Conservation (phyloP, 805 yeast species). For the Jamesozyma gamospora region DNA sequence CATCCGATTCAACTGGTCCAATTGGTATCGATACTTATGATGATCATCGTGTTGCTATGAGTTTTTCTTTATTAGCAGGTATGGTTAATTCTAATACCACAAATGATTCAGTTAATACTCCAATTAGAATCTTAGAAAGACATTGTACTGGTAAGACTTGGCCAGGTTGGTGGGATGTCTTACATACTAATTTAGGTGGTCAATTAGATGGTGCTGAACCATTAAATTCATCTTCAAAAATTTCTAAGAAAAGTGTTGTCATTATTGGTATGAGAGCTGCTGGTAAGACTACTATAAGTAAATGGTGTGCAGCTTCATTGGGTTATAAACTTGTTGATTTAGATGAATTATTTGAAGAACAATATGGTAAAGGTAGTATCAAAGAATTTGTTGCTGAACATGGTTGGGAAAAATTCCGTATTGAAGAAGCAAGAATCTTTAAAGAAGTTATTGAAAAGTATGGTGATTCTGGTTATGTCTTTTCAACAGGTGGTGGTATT, state of each 20-base stretch:
- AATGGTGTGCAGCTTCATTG: slow-evolving; percentile 61
- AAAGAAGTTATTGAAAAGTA: slow-evolving; percentile 32
- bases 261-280: slow-evolving; percentile 98
- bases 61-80: slow-evolving; percentile 81
- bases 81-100: slow-evolving; percentile 31
- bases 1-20: slow-evolving; percentile 36
- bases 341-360: slow-evolving; percentile 60
- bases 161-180: slow-evolving; percentile 99
- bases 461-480: slow-evolving; percentile 46
- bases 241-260: slow-evolving; percentile 40
- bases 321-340: slow-evolving; percentile 66
- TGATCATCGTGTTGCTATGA: slow-evolving; percentile 98
- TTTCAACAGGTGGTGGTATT: slow-evolving; percentile 95
- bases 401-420: slow-evolving; percentile 88
- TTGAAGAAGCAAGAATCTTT: slow-evolving; percentile 49
- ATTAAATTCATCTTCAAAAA: slow-evolving; percentile 3
- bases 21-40: slow-evolving; percentile 69
- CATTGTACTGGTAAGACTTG: slow-evolving; percentile 94
- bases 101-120: slow-evolving; percentile 24
- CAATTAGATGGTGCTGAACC: slow-evolving; percentile 65
- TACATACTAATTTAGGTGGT: slow-evolving; percentile 59
- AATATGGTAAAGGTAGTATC: slow-evolving; percentile 37
- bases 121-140: slow-evolving; percentile 73
- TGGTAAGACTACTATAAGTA: slow-evolving; percentile 81
- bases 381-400: slow-evolving; percentile 48